Evolutionary conservation across 441 rosid species (phyloP).

Genomic region (Aquilaria agallochum): DNA sequence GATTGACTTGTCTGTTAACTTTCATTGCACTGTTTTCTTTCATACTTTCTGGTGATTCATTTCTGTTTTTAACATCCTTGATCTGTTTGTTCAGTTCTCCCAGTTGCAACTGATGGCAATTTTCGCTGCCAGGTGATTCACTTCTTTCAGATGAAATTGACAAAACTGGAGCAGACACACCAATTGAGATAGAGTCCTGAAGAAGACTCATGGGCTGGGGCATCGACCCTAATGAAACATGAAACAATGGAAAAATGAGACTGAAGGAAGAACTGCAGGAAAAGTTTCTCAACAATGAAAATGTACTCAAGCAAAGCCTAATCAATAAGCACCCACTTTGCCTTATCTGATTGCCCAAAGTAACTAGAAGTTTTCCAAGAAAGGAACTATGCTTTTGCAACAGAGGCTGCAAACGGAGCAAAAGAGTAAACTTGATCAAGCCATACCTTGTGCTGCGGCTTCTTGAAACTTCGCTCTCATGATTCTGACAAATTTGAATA

Average conservation of each 20-base stretch:
- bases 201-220: constrained; percentile 30
- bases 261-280: background rate
- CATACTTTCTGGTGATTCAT: constrained; percentile 4
- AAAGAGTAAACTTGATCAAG: constrained; percentile 8
- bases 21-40: constrained; percentile 1
- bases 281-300: background rate
- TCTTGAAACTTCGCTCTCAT: constrained; percentile 70
- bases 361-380: too few species aligned
- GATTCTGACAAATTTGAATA: constrained; percentile 63
- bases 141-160: constrained; percentile 54
- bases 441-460: constrained; percentile 43
- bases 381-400: constrained; percentile 3
- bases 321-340: too few species aligned
- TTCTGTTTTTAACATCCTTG: constrained; percentile 27
- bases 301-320: too few species aligned
- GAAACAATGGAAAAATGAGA: constrained; percentile 7
- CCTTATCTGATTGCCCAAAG: too few species aligned
- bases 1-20: constrained; percentile 18
- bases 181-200: constrained; percentile 51
- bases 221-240: constrained; percentile 35
- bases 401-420: constrained; percentile 5
- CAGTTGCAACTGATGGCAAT: constrained; percentile 26
- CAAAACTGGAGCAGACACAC: constrained; percentile 57
- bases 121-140: constrained; percentile 45
- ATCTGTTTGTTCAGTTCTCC: constrained; percentile 30